Evolutionary conservation across 192 early-diverging fungal genomes (phyloP), one percentile per base, ranked within the genome.

Genomic region (Linnemannia elongata): DNA sequence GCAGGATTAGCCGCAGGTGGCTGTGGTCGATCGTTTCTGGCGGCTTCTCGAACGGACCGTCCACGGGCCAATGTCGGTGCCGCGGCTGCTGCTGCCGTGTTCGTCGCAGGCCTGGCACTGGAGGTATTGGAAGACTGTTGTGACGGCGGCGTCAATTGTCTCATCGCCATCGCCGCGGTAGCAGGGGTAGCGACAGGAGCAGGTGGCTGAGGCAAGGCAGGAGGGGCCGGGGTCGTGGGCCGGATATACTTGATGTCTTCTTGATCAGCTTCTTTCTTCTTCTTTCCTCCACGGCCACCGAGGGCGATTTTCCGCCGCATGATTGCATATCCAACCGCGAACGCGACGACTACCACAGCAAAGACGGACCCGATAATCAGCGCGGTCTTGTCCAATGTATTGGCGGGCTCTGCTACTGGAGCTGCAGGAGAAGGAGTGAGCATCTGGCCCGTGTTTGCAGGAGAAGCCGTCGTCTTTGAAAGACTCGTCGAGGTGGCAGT

Each of bases 291-390:
- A 33, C 60, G 10, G 1, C 30, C 30, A 13, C 60, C 30, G 27
- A 3, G 60, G 10, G 70, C 44, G 24, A 71, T 68, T 41, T 75
- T 68, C 30, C 79, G 79, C 6, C 79, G 66, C 54, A 71, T 42
- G 44, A 81, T 20, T 2, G 74, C 69, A 57, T 57, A 69, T 4
- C 20, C 49, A 57, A 63, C 79, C 27, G 69, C 33, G 6, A 81
- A 44, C 1, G 68, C 33, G 18, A 81, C 18, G 2, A 60, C 22
- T 12, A 44, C 73, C 35, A 75, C 72, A 12, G 42, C 73, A 57
- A 49, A 74, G 27, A 66, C 15, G 3, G 79, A 74, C 44, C 74
- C 63, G 3, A 72, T 72, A 69, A 81, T 81, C 44, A 81, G 52
- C 20, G 72, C 57, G 4, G 44, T 45, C 63, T 81, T 74, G 10